Percentiles rank a stretch among this genome's conserved stretches.
Conservation (phyloP, 2,329 filamentous ascomycete species). For the Botrytis hyacinthi region DNA sequence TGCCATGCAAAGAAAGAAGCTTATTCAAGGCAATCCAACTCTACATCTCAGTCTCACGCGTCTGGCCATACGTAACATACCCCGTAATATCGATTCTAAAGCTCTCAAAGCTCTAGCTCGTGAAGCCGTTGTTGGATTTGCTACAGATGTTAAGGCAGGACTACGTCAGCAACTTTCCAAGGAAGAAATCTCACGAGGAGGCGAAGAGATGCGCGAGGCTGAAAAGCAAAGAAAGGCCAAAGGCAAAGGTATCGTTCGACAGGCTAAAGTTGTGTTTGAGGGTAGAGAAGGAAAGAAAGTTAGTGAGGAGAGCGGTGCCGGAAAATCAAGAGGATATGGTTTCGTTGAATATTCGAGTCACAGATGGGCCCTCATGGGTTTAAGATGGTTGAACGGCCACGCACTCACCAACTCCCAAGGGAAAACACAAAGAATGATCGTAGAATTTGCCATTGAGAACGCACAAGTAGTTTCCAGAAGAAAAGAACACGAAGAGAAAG, state of each 20-base stretch:
- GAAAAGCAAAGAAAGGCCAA: constrained; percentile 77
- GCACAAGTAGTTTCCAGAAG: constrained; percentile 88
- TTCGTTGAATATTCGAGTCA: constrained; percentile 97
- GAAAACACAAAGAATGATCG: constrained; percentile 84
- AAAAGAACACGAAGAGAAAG: constrained; percentile 59
- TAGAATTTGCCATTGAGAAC: constrained; percentile 98
- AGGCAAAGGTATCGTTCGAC: constrained; percentile 82
- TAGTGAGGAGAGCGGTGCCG: constrained; percentile 70
- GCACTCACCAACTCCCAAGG: constrained; percentile 60
- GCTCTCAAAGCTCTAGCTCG: constrained; percentile 88
- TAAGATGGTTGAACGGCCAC: constrained; percentile 88
- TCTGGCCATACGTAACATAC: constrained; percentile 87
- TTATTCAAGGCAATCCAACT: constrained; percentile 87
- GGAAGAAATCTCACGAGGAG: constrained; percentile 80
- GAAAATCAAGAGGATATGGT: constrained; percentile 87
- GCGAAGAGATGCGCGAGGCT: constrained; percentile 74
- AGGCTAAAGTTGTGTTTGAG: constrained; percentile 95
- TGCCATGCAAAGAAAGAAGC: constrained; percentile 78
- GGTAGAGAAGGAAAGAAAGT: constrained; percentile 82
- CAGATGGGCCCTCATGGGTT: constrained; percentile 88
- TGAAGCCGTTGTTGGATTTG: constrained; percentile 91
- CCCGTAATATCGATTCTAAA: constrained; percentile 77
- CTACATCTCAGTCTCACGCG: constrained; percentile 87
- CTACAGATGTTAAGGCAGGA: constrained; percentile 80
- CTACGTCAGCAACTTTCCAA: constrained; percentile 77